Percentiles rank a stretch among this genome's conserved stretches.
Evolutionary conservation across 768 basidiomycete species (phyloP).

Genomic region (Coprinopsis cinerea): DNA sequence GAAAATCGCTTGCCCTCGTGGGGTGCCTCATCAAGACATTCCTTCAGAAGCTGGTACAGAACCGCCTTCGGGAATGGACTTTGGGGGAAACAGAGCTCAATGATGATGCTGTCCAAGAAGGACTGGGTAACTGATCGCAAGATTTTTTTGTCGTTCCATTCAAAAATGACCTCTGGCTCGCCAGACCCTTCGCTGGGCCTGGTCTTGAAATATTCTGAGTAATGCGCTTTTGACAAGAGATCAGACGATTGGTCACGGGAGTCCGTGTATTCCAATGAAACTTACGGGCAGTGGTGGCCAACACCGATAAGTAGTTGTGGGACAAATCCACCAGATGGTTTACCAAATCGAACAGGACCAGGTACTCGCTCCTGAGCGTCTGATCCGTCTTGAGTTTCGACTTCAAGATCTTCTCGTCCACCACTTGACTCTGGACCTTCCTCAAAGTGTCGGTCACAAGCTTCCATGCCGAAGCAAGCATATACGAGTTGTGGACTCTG

Average conservation of each 20-base stretch:
- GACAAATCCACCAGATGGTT: slow-evolving; percentile 51
- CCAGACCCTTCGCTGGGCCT: slow-evolving; percentile 36
- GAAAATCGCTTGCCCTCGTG: slow-evolving; percentile 72
- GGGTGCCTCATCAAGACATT: slow-evolving; percentile 69
- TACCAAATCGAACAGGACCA: slow-evolving; percentile 61
- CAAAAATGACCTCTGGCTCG: slow-evolving; percentile 56
- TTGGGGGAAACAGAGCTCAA: slow-evolving; percentile 74
- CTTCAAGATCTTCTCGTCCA: slow-evolving; percentile 49
- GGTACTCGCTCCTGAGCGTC: slow-evolving; percentile 50
- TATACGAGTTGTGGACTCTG: slow-evolving; percentile 79
- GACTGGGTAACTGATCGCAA: slow-evolving; percentile 64
- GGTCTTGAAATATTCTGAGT: slow-evolving; percentile 63
- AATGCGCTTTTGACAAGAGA: slow-evolving; percentile 47
- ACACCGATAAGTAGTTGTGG: slow-evolving; percentile 60
- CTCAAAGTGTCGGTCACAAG: slow-evolving; percentile 56
- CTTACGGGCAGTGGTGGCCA: slow-evolving; percentile 69
- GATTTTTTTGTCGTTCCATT: slow-evolving; percentile 38
- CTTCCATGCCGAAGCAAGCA: slow-evolving; percentile 81
- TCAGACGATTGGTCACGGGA: background rate
- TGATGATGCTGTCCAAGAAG: slow-evolving; percentile 77
- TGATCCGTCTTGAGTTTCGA: slow-evolving; percentile 45
- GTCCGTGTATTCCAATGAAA: slow-evolving; percentile 1
- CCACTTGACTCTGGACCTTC: slow-evolving; percentile 46
- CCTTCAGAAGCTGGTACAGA: slow-evolving; percentile 60
- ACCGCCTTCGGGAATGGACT: slow-evolving; percentile 63